phyloP scores from a whole-genome alignment of 2,329 filamentous ascomycete species.

The Aspergillus japonicus region DNA sequence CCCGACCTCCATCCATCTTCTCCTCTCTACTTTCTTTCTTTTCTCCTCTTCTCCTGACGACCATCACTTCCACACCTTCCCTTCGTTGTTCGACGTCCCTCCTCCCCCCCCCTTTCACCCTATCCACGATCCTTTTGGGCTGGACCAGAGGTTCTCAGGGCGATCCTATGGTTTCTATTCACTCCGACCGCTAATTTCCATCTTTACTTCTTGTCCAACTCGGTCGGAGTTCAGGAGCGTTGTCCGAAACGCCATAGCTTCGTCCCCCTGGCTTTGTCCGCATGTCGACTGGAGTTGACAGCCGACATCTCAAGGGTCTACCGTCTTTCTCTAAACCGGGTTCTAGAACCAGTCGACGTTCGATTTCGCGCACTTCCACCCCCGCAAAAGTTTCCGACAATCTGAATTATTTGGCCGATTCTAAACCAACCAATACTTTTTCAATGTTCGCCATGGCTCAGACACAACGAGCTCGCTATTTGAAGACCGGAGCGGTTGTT shows the following conservation, averaged over 20 bases:
- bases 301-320: conserved; percentile 50
- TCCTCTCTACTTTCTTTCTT: background rate
- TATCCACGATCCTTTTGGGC: conserved; percentile 19
- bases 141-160: conserved; percentile 25
- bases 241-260: conserved; percentile 21
- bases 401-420: conserved; percentile 45
- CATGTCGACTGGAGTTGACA: conserved; percentile 58
- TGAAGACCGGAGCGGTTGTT: conserved; percentile 63
- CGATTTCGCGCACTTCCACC: conserved; percentile 51
- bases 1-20: background rate
- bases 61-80: conserved; percentile 12
- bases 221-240: conserved; percentile 12
- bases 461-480: conserved; percentile 58
- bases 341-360: conserved; percentile 51
- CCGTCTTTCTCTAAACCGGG: conserved; percentile 55
- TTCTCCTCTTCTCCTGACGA: conserved; percentile 8
- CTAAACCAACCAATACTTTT: conserved; percentile 35
- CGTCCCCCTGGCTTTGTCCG: conserved; percentile 33
- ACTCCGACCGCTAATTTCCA: conserved; percentile 26
- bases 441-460: conserved; percentile 57
- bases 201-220: conserved; percentile 17
- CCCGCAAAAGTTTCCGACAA: conserved; percentile 46
- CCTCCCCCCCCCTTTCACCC: conserved; percentile 10
- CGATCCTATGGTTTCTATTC: conserved; percentile 29
- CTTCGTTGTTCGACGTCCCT: conserved; percentile 22